These are phyloP conservation scores for Cercospora sp. DNA, from an alignment of 2,329 filamentous ascomycete genomes.

Conservation along the genomic window DNA sequence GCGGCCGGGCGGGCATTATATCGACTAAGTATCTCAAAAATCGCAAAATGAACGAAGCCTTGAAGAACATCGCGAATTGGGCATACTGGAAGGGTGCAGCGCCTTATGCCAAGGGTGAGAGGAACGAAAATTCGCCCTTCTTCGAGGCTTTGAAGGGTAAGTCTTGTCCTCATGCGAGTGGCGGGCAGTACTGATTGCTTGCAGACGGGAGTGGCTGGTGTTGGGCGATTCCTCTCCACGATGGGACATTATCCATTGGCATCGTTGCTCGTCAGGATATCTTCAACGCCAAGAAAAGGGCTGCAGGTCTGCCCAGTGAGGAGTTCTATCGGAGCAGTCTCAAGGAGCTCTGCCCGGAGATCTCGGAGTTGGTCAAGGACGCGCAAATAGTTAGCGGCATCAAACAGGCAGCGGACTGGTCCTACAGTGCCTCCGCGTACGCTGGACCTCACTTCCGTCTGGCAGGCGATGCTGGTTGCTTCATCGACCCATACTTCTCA, in stretches of 20 bases:
- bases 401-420: background rate
- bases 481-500: background rate
- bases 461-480: background rate
- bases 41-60: background rate
- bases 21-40: background rate
- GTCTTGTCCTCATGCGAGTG: background rate
- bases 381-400: background rate
- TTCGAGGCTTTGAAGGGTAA: background rate
- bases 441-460: background rate
- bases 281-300: background rate
- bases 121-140: background rate
- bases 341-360: background rate
- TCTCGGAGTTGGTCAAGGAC: background rate
- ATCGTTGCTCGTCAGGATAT: background rate
- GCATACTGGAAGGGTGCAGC: background rate
- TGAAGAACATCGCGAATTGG: background rate
- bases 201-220: background rate
- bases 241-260: background rate
- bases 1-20: background rate
- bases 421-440: background rate
- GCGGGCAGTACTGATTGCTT: background rate
- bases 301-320: background rate
- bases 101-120: background rate
- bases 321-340: background rate
- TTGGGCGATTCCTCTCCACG: background rate